Conservation (phyloP, 371 early-diverging fungal species). For the Batkoa obscura region DNA sequence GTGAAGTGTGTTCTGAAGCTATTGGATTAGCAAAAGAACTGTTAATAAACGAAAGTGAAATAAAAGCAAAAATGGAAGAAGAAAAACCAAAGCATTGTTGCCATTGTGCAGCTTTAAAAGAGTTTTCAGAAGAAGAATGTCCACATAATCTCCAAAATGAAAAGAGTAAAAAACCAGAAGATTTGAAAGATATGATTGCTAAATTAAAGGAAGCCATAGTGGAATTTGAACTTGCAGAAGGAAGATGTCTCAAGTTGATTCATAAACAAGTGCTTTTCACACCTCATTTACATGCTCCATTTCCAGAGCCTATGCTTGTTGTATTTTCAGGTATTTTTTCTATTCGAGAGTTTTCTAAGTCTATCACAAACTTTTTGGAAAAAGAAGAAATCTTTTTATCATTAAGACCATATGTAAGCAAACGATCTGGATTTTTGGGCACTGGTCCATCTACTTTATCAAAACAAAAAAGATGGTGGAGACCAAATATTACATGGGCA, state of each 20-base stretch:
- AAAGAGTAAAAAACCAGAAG: background rate
- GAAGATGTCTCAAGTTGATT: conserved; percentile 1
- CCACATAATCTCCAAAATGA: background rate
- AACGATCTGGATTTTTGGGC: background rate
- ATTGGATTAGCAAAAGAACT: background rate
- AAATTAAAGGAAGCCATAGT: background rate
- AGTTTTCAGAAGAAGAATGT: background rate
- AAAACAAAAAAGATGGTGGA: background rate
- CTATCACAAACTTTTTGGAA: background rate
- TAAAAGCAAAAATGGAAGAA: background rate
- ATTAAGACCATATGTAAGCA: background rate
- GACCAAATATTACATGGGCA: background rate
- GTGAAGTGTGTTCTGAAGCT: background rate
- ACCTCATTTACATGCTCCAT: background rate
- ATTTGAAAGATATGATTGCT: background rate
- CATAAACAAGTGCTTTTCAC: background rate
- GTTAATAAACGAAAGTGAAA: background rate
- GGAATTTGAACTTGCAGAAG: background rate
- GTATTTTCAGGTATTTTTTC: conserved; percentile 4
- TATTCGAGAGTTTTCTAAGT: background rate
- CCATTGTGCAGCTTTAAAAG: background rate
- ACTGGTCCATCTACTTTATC: background rate
- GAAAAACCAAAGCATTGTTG: background rate
- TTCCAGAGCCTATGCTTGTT: conserved; percentile 4
- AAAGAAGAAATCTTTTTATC: background rate